Evolutionary conservation across 495 filamentous ascomycete species (phyloP).

Genomic region (Penicillium macrosclerotiorum): DNA sequence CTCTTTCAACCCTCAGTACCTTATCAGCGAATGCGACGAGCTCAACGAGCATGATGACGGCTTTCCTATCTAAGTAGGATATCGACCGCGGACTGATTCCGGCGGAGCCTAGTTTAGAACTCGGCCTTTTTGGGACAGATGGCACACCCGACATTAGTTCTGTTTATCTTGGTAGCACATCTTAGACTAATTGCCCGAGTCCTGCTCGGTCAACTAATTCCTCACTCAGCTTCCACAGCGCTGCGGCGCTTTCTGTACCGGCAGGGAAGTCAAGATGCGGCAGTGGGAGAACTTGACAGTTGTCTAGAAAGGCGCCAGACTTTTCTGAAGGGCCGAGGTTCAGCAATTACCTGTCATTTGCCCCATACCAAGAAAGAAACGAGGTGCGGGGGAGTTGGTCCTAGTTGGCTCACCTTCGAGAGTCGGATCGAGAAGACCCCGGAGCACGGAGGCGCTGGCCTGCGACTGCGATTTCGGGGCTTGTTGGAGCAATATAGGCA

Average conservation of each 20-base stretch:
- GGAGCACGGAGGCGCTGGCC: slow-evolving; percentile 18
- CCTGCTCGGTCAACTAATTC: slow-evolving; percentile 34
- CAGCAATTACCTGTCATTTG: neutral
- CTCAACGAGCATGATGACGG: slow-evolving; percentile 1
- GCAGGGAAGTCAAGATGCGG: slow-evolving; percentile 29
- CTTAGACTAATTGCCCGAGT: neutral
- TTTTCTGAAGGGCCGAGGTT: slow-evolving; percentile 7
- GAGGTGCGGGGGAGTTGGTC: neutral
- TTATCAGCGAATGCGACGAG: slow-evolving; percentile 5
- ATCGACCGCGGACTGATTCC: neutral
- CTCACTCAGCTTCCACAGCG: slow-evolving; percentile 51
- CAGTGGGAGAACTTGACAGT: slow-evolving; percentile 27
- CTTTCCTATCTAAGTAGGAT: neutral
- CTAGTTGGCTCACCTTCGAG: slow-evolving; percentile 17
- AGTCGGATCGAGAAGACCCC: slow-evolving; percentile 23
- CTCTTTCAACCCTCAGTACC: neutral
- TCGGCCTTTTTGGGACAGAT: neutral
- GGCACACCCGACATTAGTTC: neutral
- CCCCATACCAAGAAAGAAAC: neutral
- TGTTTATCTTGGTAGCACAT: no score
- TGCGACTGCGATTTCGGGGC: slow-evolving; percentile 20
- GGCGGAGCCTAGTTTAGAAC: no score
- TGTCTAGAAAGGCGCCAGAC: slow-evolving; percentile 29
- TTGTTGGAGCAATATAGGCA: slow-evolving; percentile 22
- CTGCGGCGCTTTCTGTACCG: slow-evolving; percentile 34